Evolutionary conservation across 73 alveolate species (phyloP), one percentile per base, ranked within the genome.

Genomic region (Uronychia setigera): DNA sequence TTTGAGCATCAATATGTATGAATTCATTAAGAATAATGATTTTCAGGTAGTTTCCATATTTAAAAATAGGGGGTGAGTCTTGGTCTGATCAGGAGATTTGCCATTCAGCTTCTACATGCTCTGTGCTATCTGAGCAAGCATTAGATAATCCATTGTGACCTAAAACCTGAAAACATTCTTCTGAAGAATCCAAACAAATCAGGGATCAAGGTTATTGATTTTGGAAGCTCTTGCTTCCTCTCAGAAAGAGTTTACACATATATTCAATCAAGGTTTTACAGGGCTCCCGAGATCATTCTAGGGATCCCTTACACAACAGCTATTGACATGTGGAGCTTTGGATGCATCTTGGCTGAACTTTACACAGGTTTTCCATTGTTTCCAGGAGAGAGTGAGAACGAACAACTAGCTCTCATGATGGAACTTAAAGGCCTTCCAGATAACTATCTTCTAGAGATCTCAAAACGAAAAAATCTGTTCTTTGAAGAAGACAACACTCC

Each of bases 111-210:
- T 5, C 87, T 96, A 33, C 90, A 94, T 82, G 94, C 98, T 0
- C 87, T 96, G 60, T 83, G 90, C 81, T 94, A 91, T 79, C 85
- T 92, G 30, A 90, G 87, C 78, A 87, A 93, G 80, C 95, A 88
- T 80, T 87, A 82, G 59, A 86, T 94, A 67, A 92, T 94, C 33
- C 98, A 94, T 84, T 94, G 98, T 35, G 98, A 94, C 80, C 80
- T 94, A 67, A 94, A 94, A 84, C 98, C 98, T 0, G 98, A 94
- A 79, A 94, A 94, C 74, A 91, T 94, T n/a, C 87, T 94, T 33
- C 76, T 94, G 83, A 94, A 94, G 81, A 80, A 94, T 31, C 94
- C 94, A 29, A 92, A 60, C 58, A 82, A 82, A 29, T 82, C 89
- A 11, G 89, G 89, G 9, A 74, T 82, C 27, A 82, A 82, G 79